Conservation (phyloP, 2,329 filamentous ascomycete genomes). For the Aspergillus novofumigatus region DNA sequence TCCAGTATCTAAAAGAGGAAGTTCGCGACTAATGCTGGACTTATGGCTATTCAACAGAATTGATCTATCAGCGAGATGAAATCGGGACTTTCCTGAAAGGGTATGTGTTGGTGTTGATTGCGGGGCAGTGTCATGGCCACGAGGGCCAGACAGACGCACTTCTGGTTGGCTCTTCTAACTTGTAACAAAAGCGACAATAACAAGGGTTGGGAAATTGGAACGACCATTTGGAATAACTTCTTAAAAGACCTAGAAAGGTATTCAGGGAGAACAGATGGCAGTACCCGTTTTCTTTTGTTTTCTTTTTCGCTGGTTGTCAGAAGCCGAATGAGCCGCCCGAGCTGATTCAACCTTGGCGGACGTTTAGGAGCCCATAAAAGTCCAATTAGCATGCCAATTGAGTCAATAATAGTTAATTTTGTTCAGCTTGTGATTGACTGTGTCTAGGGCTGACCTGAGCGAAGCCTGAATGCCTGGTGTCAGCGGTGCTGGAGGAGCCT, state of each 20-base stretch:
- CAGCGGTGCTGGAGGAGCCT: not conserved
- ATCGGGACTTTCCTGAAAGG: not conserved
- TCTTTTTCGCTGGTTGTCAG: not conserved
- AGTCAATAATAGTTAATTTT: not conserved
- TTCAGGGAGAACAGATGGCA: not conserved
- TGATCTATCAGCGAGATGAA: not conserved
- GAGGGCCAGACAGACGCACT: not conserved
- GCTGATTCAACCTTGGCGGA: not conserved
- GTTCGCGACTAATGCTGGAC: not conserved
- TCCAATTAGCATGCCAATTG: not conserved
- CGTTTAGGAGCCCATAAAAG: not conserved
- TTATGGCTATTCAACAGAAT: not conserved
- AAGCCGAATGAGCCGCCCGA: not conserved
- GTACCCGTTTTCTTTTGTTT: not conserved
- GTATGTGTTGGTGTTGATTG: not conserved
- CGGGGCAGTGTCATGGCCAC: not conserved
- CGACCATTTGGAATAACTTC: not conserved
- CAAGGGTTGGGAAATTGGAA: too few relatives aligned
- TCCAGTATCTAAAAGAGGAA: not conserved
- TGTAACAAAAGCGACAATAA: not conserved
- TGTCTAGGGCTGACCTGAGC: not conserved
- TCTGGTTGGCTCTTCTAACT: too few relatives aligned
- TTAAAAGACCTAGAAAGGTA: not conserved
- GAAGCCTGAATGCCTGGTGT: not conserved
- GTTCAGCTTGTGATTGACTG: not conserved